phyloP scores from a whole-genome alignment of 208 protist species.

The Novymonas esmeraldas region DNA sequence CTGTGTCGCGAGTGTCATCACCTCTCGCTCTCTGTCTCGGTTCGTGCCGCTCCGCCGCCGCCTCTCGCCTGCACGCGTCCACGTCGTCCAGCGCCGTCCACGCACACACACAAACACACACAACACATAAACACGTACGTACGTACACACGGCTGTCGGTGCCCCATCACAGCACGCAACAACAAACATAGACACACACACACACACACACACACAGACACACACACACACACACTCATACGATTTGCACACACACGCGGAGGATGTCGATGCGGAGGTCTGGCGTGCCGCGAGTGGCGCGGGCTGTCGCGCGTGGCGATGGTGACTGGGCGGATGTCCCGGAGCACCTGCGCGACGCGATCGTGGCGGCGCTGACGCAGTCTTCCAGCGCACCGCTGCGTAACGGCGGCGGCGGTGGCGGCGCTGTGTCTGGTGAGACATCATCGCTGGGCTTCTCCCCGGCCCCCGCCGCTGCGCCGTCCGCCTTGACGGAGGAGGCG shows the following conservation, averaged over 20 bases:
- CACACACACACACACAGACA: not conserved
- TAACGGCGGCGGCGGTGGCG: not conserved
- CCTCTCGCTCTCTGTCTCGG: no score
- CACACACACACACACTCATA: not conserved
- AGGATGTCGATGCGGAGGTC: not conserved
- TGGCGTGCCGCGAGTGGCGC: slow-evolving; percentile 13
- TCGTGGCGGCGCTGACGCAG: slow-evolving; percentile 47
- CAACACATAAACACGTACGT: no score
- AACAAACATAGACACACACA: not conserved
- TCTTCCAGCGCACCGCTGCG: slow-evolving; percentile 5
- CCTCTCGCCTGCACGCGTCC: no score
- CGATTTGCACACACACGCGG: slow-evolving; percentile 2
- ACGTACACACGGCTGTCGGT: no score
- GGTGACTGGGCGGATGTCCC: slow-evolving; percentile 80
- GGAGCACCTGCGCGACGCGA: slow-evolving; percentile 61
- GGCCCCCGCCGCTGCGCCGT: not conserved
- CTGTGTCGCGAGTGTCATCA: no score
- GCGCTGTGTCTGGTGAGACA: not conserved
- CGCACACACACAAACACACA: no score
- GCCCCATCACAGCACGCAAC: no score
- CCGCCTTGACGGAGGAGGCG: slow-evolving; percentile 55
- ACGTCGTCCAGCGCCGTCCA: no score
- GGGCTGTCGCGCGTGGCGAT: slow-evolving; percentile 45
- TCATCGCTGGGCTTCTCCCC: not conserved
- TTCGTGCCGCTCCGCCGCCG: no score